Evolutionary conservation across 192 early-diverging fungal genomes (phyloP), one percentile per base, ranked within the genome.

Genomic region (Linnemannia schmuckeri): DNA sequence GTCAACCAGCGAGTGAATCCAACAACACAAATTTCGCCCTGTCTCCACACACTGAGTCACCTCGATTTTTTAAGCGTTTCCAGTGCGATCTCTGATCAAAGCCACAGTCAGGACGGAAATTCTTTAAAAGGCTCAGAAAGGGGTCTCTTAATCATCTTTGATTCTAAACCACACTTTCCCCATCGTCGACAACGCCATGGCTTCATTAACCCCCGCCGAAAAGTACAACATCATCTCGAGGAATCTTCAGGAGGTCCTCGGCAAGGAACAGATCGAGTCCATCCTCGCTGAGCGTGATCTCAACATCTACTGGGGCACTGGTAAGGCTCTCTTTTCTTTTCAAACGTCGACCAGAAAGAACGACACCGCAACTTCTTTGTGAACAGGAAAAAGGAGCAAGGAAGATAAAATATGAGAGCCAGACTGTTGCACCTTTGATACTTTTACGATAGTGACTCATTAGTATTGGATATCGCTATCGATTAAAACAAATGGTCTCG

Each of bases 241-340:
- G 79, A 97, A 97, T 89, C 92, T 99, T 66, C 97, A 99, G 86
- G 98, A 99, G 81, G 94, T 95, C 27, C 92, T 99, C 40, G 98
- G 98, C 77, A 95, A 89, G 33, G 97, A 97, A 57, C 93, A 96
- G 88, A 94, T 99, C 47, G 94, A 96, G 81, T 91, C 95, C 74
- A 92, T 96, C 75, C 93, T 99, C 44, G 89, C 88, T 10, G 96
- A 98, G 89, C 93, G 98, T 75, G 97, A 98, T 88, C 87, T 98
- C 68, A 96, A 94, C 76, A 89, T 99, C 80, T 99, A 99, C 95
- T 99, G 97, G 97, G 98, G 98, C 38, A 98, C 98, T 20, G 85
- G 85, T 87, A 87, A 87, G 42, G 4, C 3, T 70, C 70, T 15
- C 17, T 81, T 41, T 75, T n/a, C 70, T 74, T 41, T 75, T 70